Conservation (phyloP, 768 basidiomycete species). For the Coprinopsis sp. region DNA sequence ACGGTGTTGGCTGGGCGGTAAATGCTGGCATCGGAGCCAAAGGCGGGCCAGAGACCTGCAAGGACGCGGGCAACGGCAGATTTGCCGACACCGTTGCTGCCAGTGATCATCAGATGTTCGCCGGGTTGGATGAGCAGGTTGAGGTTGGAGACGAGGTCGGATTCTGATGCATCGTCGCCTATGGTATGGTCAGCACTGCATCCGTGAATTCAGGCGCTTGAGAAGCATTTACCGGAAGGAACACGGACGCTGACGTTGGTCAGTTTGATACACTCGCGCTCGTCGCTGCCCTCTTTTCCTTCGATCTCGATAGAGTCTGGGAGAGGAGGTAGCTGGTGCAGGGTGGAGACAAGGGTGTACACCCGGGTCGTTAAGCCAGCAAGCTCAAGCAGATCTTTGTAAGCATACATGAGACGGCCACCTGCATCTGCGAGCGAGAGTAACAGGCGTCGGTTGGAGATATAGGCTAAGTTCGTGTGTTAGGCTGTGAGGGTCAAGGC, state of each 20-base stretch:
- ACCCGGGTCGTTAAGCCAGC: slow-evolving; percentile 89
- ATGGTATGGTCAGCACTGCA: neutral
- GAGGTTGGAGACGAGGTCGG: slow-evolving; percentile 66
- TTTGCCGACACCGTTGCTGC: slow-evolving; percentile 90
- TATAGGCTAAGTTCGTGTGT: slow-evolving; percentile 53
- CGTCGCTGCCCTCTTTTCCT: slow-evolving; percentile 19
- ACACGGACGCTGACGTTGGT: slow-evolving; percentile 68
- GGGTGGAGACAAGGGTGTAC: slow-evolving; percentile 80
- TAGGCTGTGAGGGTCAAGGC: neutral
- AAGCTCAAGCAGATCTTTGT: slow-evolving; percentile 93
- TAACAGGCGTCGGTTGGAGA: slow-evolving; percentile 86
- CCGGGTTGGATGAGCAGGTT: slow-evolving; percentile 59
- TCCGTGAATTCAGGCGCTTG: too few relatives aligned
- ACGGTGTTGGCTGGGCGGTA: slow-evolving; percentile 13
- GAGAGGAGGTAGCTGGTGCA: slow-evolving; percentile 66
- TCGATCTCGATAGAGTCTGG: slow-evolving; percentile 30
- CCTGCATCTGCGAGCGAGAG: slow-evolving; percentile 96
- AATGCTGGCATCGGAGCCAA: slow-evolving; percentile 22
- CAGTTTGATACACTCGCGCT: slow-evolving; percentile 52
- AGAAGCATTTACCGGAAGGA: slow-evolving; percentile 28
- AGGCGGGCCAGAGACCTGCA: slow-evolving; percentile 82
- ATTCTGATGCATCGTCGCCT: slow-evolving; percentile 20
- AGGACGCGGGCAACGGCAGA: slow-evolving; percentile 84
- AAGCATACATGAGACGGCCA: slow-evolving; percentile 92
- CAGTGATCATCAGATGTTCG: slow-evolving; percentile 91